Evolutionary conservation across 768 basidiomycete species (phyloP).

Genomic region (Hygrocybe punicea): DNA sequence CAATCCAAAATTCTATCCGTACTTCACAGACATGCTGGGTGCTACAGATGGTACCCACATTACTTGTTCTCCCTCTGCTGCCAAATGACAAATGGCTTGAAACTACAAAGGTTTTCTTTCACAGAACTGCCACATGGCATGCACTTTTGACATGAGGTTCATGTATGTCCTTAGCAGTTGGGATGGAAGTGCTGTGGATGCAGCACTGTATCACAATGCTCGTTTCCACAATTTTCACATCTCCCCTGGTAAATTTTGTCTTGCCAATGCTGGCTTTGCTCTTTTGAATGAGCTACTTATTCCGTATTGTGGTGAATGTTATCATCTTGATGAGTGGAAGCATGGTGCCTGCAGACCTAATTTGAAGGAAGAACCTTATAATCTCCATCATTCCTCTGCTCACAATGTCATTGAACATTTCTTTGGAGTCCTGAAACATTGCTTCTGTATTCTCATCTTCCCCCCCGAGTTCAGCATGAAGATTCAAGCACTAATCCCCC

Average conservation of each 20-base stretch:
- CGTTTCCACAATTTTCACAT: slow-evolving; percentile 27
- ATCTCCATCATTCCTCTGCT: slow-evolving; percentile 38
- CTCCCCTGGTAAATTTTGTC: slow-evolving; percentile 31
- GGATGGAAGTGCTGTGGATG: slow-evolving; percentile 41
- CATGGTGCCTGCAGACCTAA: slow-evolving; percentile 27
- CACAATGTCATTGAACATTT: slow-evolving; percentile 39
- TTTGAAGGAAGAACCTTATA: slow-evolving; percentile 40
- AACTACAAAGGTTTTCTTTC: slow-evolving; percentile 35
- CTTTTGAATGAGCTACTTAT: slow-evolving; percentile 34
- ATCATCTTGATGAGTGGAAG: slow-evolving; percentile 38
- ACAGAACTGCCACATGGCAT: slow-evolving; percentile 38
- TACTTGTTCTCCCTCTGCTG: slow-evolving; percentile 13
- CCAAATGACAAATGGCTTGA: slow-evolving; percentile 15
- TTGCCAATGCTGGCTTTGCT: slow-evolving; percentile 39
- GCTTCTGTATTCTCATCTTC: slow-evolving; percentile 16
- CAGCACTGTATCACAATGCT: slow-evolving; percentile 31
- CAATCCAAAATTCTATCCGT: slow-evolving; percentile 31
- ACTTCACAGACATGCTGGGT: slow-evolving; percentile 32
- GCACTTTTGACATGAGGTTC: slow-evolving; percentile 20
- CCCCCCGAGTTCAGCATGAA: slow-evolving; percentile 20
- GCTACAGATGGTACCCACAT: slow-evolving; percentile 36
- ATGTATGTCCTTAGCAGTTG: slow-evolving; percentile 39
- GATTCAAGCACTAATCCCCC: slow-evolving; percentile 24
- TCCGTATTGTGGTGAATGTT: slow-evolving; percentile 37
- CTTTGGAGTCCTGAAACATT: slow-evolving; percentile 37